A percentile compares a stretch with the other conserved stretches of the same genome.
These are phyloP conservation scores for Rhodofomes roseus DNA, from an alignment of 1,284 basidiomycete species.

Conservation along the genomic window DNA sequence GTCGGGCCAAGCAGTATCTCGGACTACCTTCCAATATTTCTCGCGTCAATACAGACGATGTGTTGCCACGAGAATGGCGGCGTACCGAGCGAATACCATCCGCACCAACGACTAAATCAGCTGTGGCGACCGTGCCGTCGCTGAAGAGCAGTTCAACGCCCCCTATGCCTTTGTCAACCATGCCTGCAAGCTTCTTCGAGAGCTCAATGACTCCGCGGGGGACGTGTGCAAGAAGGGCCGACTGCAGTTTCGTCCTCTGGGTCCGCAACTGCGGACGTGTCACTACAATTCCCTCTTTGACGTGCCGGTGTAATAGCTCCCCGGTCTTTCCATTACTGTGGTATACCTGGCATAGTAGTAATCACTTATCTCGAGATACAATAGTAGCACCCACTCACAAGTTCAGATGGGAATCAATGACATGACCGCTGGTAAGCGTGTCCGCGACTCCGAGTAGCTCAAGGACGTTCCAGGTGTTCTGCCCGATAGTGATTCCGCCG, in stretches of 20 bases:
- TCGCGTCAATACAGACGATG: not conserved
- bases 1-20: not conserved
- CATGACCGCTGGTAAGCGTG: not conserved
- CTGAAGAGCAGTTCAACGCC: not conserved
- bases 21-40: not conserved
- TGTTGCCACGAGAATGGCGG: not conserved
- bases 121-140: not conserved
- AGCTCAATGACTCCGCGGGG: not conserved
- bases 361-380: not conserved
- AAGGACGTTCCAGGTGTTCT: not conserved
- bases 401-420: not conserved
- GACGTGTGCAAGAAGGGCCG: not conserved
- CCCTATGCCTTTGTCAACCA: not conserved
- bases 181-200: not conserved
- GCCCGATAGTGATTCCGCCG: not conserved
- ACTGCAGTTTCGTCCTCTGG: not conserved
- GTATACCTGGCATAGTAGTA: not conserved
- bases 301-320: not conserved
- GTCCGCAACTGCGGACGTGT: not conserved
- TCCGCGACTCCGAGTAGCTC: not conserved
- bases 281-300: not conserved
- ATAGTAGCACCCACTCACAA: not conserved
- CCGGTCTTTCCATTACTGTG: not conserved
- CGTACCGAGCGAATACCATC: not conserved
- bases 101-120: not conserved